phyloP scores from a whole-genome alignment of 805 yeast species.

The Lipomyces starkeyi region DNA sequence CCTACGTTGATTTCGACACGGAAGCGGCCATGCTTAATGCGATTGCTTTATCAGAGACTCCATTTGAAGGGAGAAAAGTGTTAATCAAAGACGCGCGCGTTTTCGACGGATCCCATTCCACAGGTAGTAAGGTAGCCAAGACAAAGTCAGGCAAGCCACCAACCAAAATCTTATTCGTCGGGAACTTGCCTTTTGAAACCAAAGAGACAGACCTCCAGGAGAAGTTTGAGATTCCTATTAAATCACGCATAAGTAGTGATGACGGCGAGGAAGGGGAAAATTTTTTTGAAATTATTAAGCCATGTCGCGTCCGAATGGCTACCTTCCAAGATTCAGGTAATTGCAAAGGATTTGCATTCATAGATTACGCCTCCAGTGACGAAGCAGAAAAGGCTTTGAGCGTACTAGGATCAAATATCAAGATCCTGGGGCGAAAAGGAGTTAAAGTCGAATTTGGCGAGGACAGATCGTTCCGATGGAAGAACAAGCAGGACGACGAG shows the following conservation, averaged over 20 bases:
- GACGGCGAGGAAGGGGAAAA: slow-evolving; percentile 77
- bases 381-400: slow-evolving; percentile 84
- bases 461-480: slow-evolving; percentile 67
- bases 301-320: slow-evolving; percentile 84
- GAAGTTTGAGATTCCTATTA: slow-evolving; percentile 91
- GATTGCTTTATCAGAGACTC: slow-evolving; percentile 69
- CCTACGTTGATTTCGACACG: slow-evolving; percentile 80
- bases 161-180: slow-evolving; percentile 85
- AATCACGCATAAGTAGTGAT: slow-evolving; percentile 68
- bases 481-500: slow-evolving; percentile 41
- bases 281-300: slow-evolving; percentile 90
- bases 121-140: slow-evolving; percentile 42
- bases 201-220: slow-evolving; percentile 76
- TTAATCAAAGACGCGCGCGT: slow-evolving; percentile 81
- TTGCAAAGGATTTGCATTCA: slow-evolving; percentile 94
- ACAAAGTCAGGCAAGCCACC: slow-evolving; percentile 80
- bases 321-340: slow-evolving; percentile 96
- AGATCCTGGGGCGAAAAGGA: slow-evolving; percentile 68
- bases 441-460: slow-evolving; percentile 87
- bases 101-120: slow-evolving; percentile 60
- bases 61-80: slow-evolving; percentile 82
- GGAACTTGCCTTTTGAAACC: slow-evolving; percentile 91
- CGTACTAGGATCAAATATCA: slow-evolving; percentile 70
- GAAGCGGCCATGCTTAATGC: slow-evolving; percentile 66
- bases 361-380: slow-evolving; percentile 79